Conservation (phyloP, 2,329 filamentous ascomycete species). For the Xylariaceae sp. region DNA sequence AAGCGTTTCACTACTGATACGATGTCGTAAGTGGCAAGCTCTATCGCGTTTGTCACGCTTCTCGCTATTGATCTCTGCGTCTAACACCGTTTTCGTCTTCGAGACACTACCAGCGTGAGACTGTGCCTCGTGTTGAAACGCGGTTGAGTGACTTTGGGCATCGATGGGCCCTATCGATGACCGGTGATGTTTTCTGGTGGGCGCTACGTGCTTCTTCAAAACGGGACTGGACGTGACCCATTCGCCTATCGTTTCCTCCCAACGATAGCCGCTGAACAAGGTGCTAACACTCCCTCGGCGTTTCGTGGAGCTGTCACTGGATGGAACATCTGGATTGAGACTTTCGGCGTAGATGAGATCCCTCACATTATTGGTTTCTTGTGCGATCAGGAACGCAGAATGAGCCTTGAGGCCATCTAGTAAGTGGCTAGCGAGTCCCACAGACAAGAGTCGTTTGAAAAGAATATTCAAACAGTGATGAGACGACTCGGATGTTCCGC, state of each 20-base stretch:
- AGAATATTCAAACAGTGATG: conserved; percentile 33
- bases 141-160: conserved; percentile 2
- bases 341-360: conserved; percentile 55
- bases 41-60: conserved; percentile 1
- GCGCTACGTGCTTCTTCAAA: conserved; percentile 18
- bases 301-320: conserved; percentile 1
- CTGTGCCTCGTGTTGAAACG: conserved; percentile 8
- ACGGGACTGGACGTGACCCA: conserved; percentile 52
- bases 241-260: conserved; percentile 57
- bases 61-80: conserved; percentile 11
- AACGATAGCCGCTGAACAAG: conserved; percentile 40
- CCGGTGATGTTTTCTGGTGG: conserved; percentile 20
- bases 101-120: conserved; percentile 16
- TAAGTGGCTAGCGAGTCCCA: conserved; percentile 34
- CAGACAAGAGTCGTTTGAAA: conserved; percentile 38
- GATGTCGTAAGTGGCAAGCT: not conserved
- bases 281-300: conserved; percentile 5
- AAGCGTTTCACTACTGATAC: conserved; percentile 16
- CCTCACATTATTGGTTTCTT: conserved; percentile 50
- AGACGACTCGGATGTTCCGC: conserved; percentile 26
- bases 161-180: conserved; percentile 12
- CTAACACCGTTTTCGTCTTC: conserved; percentile 15
- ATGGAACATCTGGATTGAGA: conserved; percentile 23
- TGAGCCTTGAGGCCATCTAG: conserved; percentile 42
- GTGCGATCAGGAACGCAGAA: conserved; percentile 50